Percentiles rank a stretch among this genome's conserved stretches.
These are phyloP conservation scores for Oehlia diaphana DNA, from an alignment of 192 early-diverging fungal species.

Conservation along the genomic window DNA sequence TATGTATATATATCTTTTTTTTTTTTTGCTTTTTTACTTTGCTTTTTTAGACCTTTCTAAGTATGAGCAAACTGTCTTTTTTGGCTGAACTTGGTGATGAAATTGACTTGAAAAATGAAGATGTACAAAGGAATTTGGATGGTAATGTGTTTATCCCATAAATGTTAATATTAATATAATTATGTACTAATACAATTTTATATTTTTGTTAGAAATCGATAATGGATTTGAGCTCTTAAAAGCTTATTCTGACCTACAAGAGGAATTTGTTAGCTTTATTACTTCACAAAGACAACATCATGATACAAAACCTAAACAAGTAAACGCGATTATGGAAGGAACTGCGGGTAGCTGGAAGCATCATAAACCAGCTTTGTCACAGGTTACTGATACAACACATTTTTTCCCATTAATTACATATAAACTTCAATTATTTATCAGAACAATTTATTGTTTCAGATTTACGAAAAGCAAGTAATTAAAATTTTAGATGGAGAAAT, in stretches of 20 bases:
- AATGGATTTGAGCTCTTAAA: background rate
- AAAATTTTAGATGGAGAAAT: background rate
- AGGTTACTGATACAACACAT: background rate
- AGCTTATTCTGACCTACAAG: conserved; percentile 1
- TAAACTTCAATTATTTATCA: background rate
- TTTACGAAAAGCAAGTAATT: background rate
- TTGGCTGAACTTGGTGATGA: background rate
- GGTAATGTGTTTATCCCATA: background rate
- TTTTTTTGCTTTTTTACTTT: no score
- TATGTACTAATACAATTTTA: no score
- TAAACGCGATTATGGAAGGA: background rate
- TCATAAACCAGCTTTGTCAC: background rate
- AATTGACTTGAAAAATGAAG: background rate
- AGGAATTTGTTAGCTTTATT: background rate
- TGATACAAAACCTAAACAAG: background rate
- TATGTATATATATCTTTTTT: no score
- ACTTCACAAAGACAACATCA: background rate
- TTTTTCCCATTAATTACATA: background rate
- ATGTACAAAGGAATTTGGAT: conserved; percentile 2
- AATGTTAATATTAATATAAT: background rate
- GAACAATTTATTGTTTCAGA: background rate
- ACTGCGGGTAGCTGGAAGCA: background rate
- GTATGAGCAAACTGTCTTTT: conserved; percentile 16
- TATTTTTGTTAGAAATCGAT: background rate
- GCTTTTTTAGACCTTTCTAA: conserved; percentile 11